Conservation (phyloP, 2,329 filamentous ascomycete genomes). For the Rhytidhysteron rufulum region DNA sequence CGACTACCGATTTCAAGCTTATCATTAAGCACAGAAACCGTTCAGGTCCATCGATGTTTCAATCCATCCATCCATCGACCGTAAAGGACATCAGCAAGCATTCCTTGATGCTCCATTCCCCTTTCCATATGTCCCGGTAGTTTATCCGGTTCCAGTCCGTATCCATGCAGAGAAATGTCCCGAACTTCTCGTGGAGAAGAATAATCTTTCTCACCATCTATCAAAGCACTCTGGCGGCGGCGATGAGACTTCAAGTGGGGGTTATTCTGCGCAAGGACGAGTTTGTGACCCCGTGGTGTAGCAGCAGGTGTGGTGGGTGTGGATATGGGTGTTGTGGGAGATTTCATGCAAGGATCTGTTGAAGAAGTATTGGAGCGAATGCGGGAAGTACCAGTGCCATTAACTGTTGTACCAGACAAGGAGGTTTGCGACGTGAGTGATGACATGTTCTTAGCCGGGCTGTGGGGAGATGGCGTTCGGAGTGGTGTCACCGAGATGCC, state of each 20-base stretch:
- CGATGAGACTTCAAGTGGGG: constrained; percentile 78
- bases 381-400: constrained; percentile 32
- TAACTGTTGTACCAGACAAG: constrained; percentile 29
- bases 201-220: constrained; percentile 40
- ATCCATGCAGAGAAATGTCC: too few species aligned
- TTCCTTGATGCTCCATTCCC: constrained; percentile 89
- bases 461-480: constrained; percentile 8
- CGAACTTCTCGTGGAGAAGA: too few species aligned
- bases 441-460: constrained; percentile 12
- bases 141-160: constrained; percentile 44
- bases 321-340: constrained; percentile 18
- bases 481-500: constrained; percentile 32
- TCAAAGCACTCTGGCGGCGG: constrained; percentile 46
- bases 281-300: constrained; percentile 55
- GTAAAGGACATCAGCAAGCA: constrained; percentile 87
- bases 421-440: constrained; percentile 14
- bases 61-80: constrained; percentile 84
- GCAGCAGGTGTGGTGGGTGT: constrained; percentile 23
- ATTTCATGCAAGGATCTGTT: constrained; percentile 13
- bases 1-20: too few species aligned
- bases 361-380: constrained; percentile 23
- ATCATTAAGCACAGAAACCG: too few species aligned
- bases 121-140: constrained; percentile 57
- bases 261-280: constrained; percentile 76
- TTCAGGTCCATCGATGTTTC: constrained; percentile 46